phyloP scores from a whole-genome alignment of 495 filamentous ascomycete species.

The Annulohypoxylon maeteangense region DNA sequence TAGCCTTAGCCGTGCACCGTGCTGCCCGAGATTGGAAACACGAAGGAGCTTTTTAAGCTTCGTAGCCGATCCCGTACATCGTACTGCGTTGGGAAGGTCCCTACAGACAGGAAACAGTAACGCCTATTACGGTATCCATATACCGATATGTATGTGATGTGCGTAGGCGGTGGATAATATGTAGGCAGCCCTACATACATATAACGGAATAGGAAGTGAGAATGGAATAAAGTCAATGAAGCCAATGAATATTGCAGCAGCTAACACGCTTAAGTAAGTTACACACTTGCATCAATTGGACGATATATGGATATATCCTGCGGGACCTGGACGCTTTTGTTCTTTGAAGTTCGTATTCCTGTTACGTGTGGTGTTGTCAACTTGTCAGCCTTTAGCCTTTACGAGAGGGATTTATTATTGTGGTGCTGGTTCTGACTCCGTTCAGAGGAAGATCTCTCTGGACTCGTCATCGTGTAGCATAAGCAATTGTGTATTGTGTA shows the following conservation, averaged over 20 bases:
- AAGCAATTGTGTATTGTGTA: not conserved
- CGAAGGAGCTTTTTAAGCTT: conserved; percentile 35
- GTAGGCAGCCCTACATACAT: conserved; percentile 13
- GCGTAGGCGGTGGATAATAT: conserved; percentile 5
- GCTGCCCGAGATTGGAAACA: conserved; percentile 34
- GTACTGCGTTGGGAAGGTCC: conserved; percentile 11
- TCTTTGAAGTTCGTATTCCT: conserved; percentile 37
- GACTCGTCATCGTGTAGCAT: conserved; percentile 29
- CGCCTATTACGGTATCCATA: not conserved
- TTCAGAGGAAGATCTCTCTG: conserved; percentile 8
- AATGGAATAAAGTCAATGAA: conserved; percentile 3
- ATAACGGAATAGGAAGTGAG: not conserved
- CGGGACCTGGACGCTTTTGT: conserved; percentile 21
- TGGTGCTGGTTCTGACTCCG: conserved; percentile 19
- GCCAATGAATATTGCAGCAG: not conserved
- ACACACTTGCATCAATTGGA: not conserved
- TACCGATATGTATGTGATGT: not conserved
- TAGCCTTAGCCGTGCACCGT: conserved; percentile 31
- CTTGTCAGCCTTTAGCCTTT: conserved; percentile 37
- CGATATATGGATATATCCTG: not conserved
- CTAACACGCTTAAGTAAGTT: not conserved
- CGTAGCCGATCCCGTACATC: conserved; percentile 11
- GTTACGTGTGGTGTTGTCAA: conserved; percentile 36
- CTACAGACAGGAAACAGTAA: conserved; percentile 3
- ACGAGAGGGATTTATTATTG: conserved; percentile 41